Evolutionary conservation across 352 stramenopile genomes (phyloP), one percentile per base, ranked within the genome.

Genomic region (Globisporangium mamillatum): DNA sequence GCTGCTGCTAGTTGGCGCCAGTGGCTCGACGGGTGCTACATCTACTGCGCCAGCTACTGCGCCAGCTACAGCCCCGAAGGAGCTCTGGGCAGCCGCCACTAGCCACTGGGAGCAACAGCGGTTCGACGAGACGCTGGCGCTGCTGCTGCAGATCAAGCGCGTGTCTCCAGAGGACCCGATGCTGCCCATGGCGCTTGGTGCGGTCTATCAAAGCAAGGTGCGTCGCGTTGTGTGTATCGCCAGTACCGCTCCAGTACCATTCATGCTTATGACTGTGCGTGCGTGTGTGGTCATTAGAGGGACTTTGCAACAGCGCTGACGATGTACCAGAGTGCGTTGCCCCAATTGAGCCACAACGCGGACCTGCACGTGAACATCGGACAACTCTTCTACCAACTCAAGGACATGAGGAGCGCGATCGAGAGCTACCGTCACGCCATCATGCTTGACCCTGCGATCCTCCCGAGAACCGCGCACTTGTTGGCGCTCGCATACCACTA

Each of bases 401-500:
- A 69, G 1, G 69, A 79, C 16, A 64, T 77, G 12, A 18, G 58
- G 29, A 24, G 24, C 60, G 48, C 66, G 0, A 24, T 77, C 12
- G 57, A 53, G 7, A 55, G 60, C 25, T 77, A 74, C 38, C 18
- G 59, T 9, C 64, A 48, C 6, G 72, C 69, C 2, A 50, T 81
- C 14, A 55, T 32, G 5, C n/a, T 70, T 7, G 60, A 81, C 38
- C 50, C 60, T 12, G 8, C 34, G 25, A 48, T 68, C 29, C 32
- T 61, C 8, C 25, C 56, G 14, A 24, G 44, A 0, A 38, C 71
- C 5, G 68, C 57, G 22, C 79, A 86, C 41, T 34, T 57, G 22
- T 50, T 86, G 14, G 81, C 77, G 9, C 62, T 90, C n/a, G 69
- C 73, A 1, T 75, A 82, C 57, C 71, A 86, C 24, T 69, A 78